Base-by-base conservation (phyloP, 2,329 filamentous ascomycete species). In the Aspergillus fumigatus region DNA sequence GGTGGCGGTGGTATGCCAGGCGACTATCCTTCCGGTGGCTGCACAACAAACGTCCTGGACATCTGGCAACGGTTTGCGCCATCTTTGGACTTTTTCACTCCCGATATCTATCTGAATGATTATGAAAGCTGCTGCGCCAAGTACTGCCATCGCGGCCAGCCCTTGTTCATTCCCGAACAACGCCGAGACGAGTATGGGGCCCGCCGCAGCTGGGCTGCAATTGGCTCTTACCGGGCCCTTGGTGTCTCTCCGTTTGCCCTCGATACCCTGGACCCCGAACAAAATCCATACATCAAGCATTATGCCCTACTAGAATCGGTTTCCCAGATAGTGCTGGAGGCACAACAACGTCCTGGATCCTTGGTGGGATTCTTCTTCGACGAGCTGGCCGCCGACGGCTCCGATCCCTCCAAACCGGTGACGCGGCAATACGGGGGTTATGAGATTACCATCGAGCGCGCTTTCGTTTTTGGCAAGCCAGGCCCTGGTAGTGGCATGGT, bases 91-190 rank as follows among this genome's bases (percentile, higher is more conserved):
- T 76, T 80, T 52, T 73, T 82, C 35, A 66, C 74, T 2, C 79
- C 79, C 3, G 79, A 82, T 54, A 58, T 81, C 35, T 81, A 81
- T 58, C 67, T 80, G 9, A 75, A 78, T 55, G 73, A 80, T 32
- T 80, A 80, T 53, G 59, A 62, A 23, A 67, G 54, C 11, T 67
- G 69, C 2, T 80, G 78, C 58, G 62, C 57, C 17, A 74, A 77
- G 50, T 80, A 80, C 58, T 61, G 73, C 23, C 74, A 78, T 61
- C 62, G 67, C 4, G 64, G 70, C 25, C 76, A 80, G 60, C 70
- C 77, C 0, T 66, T 80, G 1, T 78, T 80, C 62, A 79, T 80
- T 52, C 78, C 78, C 6, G 78, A 80, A 65, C 78, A 80, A 61
- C 70, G 74, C 8, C 67, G 77, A 43, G 77, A 80, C 58, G 77